Evolutionary conservation across 2,329 filamentous ascomycete species (phyloP), one percentile per base, ranked within the genome.

Genomic region (Cryphonectria nitschkei): DNA sequence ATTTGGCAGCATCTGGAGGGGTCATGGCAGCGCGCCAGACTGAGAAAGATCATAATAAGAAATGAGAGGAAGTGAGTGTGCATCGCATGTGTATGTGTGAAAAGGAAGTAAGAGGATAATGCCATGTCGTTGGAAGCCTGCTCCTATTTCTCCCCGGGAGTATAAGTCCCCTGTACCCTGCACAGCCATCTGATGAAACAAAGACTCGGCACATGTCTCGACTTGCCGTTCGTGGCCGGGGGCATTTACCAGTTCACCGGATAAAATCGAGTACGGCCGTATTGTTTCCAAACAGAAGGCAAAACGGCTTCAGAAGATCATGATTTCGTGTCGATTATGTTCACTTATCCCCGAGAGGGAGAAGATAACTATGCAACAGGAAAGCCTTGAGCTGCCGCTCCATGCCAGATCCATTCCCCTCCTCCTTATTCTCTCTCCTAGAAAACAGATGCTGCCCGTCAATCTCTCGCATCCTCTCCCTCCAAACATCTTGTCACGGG

Each of bases 301-400:
- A 13, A 34, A 14, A 34, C n/a, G 41, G 67, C 46, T 32, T 60
- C 39, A 32, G 14, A 56, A 64, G 64, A 70, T 72, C 64, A 72
- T 72, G 37, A 62, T 70, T 71, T 70, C 64, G 68, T 67, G 60
- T 72, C 63, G 58, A 67, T n/a, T 60, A 67, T 70, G 58, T 54
- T 43, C 58, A 22, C 54, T 43, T 16, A 26, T 50, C 68, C 52
- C 68, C 34, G 37, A n/a, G 50, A 37, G 54, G 22, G 58, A 54
- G 63, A 54, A 39, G 54, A 65, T 32, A 69, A 66, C 62, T 67
- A 70, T 70, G 58, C 70, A 67, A 67, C 70, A 67, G 61, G 66
- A 71, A 71, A 71, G 52, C 70, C 67, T 50, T 43, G 56, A 69
- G 52, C 62, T 32, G 26, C 54, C 29, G 54, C 54, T 58, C 54